Base-by-base conservation (phyloP, 768 basidiomycete species). In the Coprinopsis sp. region DNA sequence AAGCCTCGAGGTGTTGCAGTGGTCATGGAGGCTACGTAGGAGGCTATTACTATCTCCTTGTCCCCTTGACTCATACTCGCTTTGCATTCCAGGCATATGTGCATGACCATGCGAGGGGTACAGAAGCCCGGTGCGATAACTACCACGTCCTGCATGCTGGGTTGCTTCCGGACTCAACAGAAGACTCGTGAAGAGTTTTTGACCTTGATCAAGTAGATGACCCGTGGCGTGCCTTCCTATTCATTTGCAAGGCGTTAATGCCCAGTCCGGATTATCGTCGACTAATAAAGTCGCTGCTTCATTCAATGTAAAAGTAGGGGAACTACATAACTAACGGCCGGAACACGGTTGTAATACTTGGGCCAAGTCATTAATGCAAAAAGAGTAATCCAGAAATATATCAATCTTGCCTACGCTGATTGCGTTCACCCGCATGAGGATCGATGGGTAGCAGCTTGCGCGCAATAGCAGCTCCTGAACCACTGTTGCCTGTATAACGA, bases 71-170 rank as follows among this genome's bases (percentile, higher is more conserved):
- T 28, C 33, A 24, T 40, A 13, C 34, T 40, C 33, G 37, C 18
- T 28, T 38, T 38, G 46, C 22, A 16, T 33, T 29, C 33, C 58
- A 94, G 91, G 19, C 95, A 98, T 67, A 78, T 97, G 65, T 98
- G 95, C 62, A 99, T 99, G 96, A 93, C 95, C 3, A 98, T 98
- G 95, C 87, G 96, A 52, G 96, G 96, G 44, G 96, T 99, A 7
- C 96, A 99, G 69, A 99, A 99, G 68, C 95, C 95, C 2, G 96
- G 96, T 21, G 78, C 95, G 6, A 81, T 88, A 19, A 99, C 96
- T 1, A 87, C 93, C 36, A 99, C 96, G 5, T 93, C 90, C 4
- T 95, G 93, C 56, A 99, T 99, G 96, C 73, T 97, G 43, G 96
- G 96, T 13, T 96, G 92, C 63, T 99, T 99, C 79, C 81, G 96